Evolutionary conservation across 495 filamentous ascomycete species (phyloP), one percentile per base, ranked within the genome.

Genomic region (Annulohypoxylon nitens): DNA sequence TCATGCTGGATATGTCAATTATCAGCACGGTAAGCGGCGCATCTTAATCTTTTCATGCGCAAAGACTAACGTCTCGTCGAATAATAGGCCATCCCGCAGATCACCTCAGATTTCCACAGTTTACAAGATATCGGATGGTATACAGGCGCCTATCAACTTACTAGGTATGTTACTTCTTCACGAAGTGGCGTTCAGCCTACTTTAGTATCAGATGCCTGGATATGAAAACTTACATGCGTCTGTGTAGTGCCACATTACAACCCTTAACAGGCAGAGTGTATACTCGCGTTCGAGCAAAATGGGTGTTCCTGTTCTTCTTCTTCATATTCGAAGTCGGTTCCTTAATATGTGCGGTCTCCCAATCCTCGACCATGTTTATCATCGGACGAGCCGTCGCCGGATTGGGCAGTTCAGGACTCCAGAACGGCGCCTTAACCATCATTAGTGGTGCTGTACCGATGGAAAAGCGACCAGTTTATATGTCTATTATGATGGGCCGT

Each of bases 381-480:
- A 71, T 85, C 14, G 87, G 88, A 0, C 82, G 88, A 34, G 83
- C 83, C 11, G 76, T 90, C 6, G 87, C 88, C 3, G 88, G 88
- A 18, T 25, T 86, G 34, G 87, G 84, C 5, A 67, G 78, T 18
- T 79, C 84, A 0, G 83, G 88, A 0, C 66, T 91, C 11, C 76
- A 81, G 59, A 90, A 86, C 71, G 88, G 88, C 9, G 78, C 79
- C 12, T 66, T 89, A 8, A 86, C 85, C 3, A 88, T 90, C 33
- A 62, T 91, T 25, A 73, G 83, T 3, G 79, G 75, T 1, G 82
- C 76, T 14, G 82, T 84, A 7, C 84, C 87, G 1, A 55, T 86
- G 50, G 67, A 82, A 16, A 85, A 84, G 65, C 76, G 81, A 48
- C 85, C 87, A 7, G 76, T 78, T 5, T 74, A 78, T 63, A 69